Percentiles rank a stretch among this genome's conserved stretches.
Evolutionary conservation across 202 grass and related monocot genomes (phyloP).

Genomic region (Eragrostis tef): DNA sequence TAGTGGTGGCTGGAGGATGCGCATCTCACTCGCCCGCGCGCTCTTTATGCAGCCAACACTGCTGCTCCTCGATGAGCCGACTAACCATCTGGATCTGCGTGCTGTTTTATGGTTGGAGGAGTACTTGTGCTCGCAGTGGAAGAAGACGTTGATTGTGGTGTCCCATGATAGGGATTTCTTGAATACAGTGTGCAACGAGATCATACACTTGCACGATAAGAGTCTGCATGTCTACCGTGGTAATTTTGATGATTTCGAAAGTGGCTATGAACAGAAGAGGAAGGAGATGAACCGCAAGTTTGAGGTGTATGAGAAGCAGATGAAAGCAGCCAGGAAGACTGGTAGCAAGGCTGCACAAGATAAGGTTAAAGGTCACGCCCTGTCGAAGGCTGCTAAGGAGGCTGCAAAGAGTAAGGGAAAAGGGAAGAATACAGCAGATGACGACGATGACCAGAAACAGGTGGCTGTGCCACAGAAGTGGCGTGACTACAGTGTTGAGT

Average conservation of each 20-base stretch:
- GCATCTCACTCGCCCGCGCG: constrained; percentile 37
- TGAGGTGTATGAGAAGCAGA: constrained; percentile 63
- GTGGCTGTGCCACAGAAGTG: constrained; percentile 40
- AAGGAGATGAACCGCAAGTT: constrained; percentile 74
- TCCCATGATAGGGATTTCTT: constrained; percentile 78
- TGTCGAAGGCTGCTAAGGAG: constrained; percentile 60
- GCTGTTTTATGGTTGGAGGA: constrained; percentile 80
- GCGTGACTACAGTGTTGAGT: constrained; percentile 56
- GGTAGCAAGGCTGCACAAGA: constrained; percentile 72
- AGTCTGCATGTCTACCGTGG: constrained; percentile 69
- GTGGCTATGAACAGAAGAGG: constrained; percentile 71
- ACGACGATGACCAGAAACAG: constrained; percentile 3
- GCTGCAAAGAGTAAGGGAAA: constrained; percentile 68
- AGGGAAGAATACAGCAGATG: constrained; percentile 44
- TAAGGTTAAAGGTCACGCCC: constrained; percentile 69
- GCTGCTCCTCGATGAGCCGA: constrained; percentile 37
- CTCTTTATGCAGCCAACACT: constrained; percentile 43
- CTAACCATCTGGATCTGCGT: constrained; percentile 49
- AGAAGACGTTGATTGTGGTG: constrained; percentile 72
- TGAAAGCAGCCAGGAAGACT: constrained; percentile 68
- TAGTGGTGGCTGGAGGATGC: constrained; percentile 44
- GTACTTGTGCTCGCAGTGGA: constrained; percentile 73
- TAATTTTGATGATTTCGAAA: constrained; percentile 75
- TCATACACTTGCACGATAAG: constrained; percentile 71
- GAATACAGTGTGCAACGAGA: constrained; percentile 72